phyloP scores from a whole-genome alignment of 108 stramenopile species.

The Cyclotella distinguenda region DNA sequence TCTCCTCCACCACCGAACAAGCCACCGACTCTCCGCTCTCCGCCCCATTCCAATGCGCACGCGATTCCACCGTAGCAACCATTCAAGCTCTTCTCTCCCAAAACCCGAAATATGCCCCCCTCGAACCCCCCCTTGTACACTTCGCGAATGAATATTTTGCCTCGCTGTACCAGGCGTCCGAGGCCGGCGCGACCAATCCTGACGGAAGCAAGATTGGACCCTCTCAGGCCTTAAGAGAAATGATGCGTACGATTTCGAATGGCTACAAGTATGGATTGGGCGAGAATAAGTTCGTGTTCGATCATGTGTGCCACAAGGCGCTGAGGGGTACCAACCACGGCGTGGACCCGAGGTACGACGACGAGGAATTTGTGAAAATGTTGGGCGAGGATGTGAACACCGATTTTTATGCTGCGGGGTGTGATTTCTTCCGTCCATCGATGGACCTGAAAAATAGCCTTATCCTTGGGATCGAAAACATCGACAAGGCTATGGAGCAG shows the following conservation, averaged over 20 bases:
- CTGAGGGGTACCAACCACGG: conserved; percentile 56
- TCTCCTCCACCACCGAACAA: conserved; percentile 31
- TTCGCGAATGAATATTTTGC: conserved; percentile 80
- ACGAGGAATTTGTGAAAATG: conserved; percentile 13
- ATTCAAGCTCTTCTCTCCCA: conserved; percentile 21
- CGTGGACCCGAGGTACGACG: conserved; percentile 51
- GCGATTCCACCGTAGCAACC: conserved; percentile 36
- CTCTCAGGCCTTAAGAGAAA: conserved; percentile 44
- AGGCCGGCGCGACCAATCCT: conserved; percentile 26
- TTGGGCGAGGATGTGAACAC: conserved; percentile 32
- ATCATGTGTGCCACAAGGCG: conserved; percentile 65
- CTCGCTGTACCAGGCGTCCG: conserved; percentile 45
- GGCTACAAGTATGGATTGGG: conserved; percentile 76
- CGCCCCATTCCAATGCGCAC: conserved; percentile 50
- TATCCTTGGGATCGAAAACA: conserved; percentile 77
- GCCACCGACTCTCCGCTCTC: background rate
- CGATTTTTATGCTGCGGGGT: conserved; percentile 87
- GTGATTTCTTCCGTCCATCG: conserved; percentile 88
- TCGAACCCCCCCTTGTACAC: conserved; percentile 53
- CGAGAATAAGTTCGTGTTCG: conserved; percentile 60
- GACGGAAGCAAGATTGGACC: conserved; percentile 35
- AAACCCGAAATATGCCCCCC: conserved; percentile 14
- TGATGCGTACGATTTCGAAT: conserved; percentile 59
- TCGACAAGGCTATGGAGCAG: conserved; percentile 67
- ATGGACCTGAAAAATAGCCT: conserved; percentile 75